phyloP scores from a whole-genome alignment of 2,329 filamentous ascomycete species.

The Colletotrichum melonis region DNA sequence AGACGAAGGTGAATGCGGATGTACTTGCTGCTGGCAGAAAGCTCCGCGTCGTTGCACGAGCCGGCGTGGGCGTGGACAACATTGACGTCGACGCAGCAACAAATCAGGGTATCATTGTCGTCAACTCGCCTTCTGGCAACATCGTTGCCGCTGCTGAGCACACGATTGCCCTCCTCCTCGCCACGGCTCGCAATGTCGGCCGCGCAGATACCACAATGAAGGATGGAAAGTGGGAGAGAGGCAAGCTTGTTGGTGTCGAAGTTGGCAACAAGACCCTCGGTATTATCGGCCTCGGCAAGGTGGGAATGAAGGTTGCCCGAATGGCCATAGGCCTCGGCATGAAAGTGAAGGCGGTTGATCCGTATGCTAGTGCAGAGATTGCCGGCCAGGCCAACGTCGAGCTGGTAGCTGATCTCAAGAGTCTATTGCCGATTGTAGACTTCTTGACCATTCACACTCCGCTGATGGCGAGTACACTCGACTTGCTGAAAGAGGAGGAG shows the following conservation, averaged over 20 bases:
- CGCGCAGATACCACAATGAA: constrained; percentile 77
- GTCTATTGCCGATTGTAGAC: constrained; percentile 75
- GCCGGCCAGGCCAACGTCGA: constrained; percentile 75
- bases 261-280: constrained; percentile 81
- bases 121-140: constrained; percentile 84
- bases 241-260: constrained; percentile 80
- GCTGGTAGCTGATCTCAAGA: constrained; percentile 66
- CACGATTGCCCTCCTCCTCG: constrained; percentile 79
- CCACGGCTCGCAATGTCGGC: constrained; percentile 79
- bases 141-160: constrained; percentile 85
- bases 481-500: constrained; percentile 76
- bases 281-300: constrained; percentile 85
- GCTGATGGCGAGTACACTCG: constrained; percentile 79
- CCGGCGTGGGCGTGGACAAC: constrained; percentile 86
- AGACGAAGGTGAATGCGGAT: constrained; percentile 80
- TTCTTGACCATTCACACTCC: constrained; percentile 87
- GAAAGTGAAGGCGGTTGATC: constrained; percentile 80
- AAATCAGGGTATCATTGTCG: constrained; percentile 78
- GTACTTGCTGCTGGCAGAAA: constrained; percentile 74
- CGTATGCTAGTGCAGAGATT: constrained; percentile 80
- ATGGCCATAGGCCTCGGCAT: constrained; percentile 83
- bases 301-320: constrained; percentile 83
- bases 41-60: constrained; percentile 82
- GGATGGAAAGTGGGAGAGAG: constrained; percentile 79
- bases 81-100: constrained; percentile 82